Percentiles rank a stretch among this genome's conserved stretches.
These are phyloP conservation scores for Mortierella sp. DNA, from an alignment of 371 early-diverging fungal genomes.

Conservation along the genomic window DNA sequence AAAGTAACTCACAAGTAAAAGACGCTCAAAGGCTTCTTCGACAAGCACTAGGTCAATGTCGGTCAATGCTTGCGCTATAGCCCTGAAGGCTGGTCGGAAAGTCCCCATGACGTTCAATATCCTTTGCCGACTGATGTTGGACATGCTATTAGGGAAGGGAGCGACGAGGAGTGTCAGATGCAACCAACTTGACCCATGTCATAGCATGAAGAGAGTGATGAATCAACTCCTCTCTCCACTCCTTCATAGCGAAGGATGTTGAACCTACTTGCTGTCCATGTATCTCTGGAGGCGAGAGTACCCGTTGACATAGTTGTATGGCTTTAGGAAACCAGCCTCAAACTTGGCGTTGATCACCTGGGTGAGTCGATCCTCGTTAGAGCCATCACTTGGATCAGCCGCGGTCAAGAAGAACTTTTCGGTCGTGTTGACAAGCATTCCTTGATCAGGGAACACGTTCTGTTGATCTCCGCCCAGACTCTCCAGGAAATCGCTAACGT, in stretches of 20 bases:
- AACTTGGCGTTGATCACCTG: constrained; percentile 93
- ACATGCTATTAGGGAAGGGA: constrained; percentile 63
- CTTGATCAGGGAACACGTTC: constrained; percentile 37
- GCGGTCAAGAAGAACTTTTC: constrained; percentile 91
- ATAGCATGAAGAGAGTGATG: no score
- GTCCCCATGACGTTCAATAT: constrained; percentile 88
- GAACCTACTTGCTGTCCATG: constrained; percentile 91
- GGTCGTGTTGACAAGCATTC: constrained; percentile 67
- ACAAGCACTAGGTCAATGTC: constrained; percentile 92
- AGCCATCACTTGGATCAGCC: constrained; percentile 87
- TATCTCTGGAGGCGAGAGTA: constrained; percentile 89
- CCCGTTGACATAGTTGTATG: constrained; percentile 92
- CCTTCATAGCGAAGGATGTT: no score
- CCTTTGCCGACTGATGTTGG: constrained; percentile 75
- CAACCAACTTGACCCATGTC: no score
- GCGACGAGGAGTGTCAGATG: background rate
- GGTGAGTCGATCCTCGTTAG: constrained; percentile 82
- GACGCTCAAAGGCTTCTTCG: constrained; percentile 94
- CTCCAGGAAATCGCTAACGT: constrained; percentile 72
- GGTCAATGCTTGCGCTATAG: constrained; percentile 87
- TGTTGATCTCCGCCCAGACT: constrained; percentile 63
- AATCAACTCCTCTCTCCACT: background rate
- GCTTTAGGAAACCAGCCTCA: constrained; percentile 92
- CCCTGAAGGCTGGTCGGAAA: constrained; percentile 87
- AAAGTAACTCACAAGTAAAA: constrained; percentile 77